Evolutionary conservation across 768 basidiomycete species (phyloP).

Genomic region (Kwoniella sp.): DNA sequence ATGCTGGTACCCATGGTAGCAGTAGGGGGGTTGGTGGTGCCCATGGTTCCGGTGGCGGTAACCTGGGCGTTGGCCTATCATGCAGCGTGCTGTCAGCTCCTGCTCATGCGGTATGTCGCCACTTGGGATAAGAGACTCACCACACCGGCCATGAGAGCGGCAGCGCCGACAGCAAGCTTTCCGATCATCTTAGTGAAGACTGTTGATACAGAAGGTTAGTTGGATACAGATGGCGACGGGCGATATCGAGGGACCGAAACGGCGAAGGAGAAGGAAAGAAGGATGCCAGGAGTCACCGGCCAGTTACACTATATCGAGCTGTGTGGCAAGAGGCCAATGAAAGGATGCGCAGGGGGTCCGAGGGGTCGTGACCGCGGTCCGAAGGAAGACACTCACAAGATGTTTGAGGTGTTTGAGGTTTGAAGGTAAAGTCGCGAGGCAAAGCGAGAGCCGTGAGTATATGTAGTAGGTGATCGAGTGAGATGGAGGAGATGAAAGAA

Average conservation of each 20-base stretch:
- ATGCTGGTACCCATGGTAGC: conserved; percentile 45
- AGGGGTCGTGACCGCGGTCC: too few relatives aligned
- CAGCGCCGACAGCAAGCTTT: conserved; percentile 24
- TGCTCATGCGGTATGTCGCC: not conserved
- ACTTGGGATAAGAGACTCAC: conserved; percentile 7
- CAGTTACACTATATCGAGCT: too few relatives aligned
- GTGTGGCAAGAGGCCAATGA: too few relatives aligned
- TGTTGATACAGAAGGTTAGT: not conserved
- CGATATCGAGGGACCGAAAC: not conserved
- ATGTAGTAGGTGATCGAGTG: not conserved
- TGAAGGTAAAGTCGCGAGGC: not conserved
- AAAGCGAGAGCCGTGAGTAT: not conserved
- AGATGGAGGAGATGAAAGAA: not conserved
- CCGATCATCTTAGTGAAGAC: conserved; percentile 15
- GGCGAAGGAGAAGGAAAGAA: not conserved
- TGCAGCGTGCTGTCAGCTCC: not conserved
- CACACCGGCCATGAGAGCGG: conserved; percentile 31
- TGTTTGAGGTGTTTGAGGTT: not conserved
- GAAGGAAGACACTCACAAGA: not conserved
- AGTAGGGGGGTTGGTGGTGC: conserved; percentile 41
- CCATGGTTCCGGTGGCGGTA: conserved; percentile 47
- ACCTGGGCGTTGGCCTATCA: conserved; percentile 41
- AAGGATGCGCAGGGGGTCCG: too few relatives aligned
- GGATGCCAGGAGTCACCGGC: too few relatives aligned
- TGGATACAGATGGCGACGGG: not conserved